Percentiles rank a stretch among this genome's conserved stretches.
Evolutionary conservation across 306 rosid genomes (phyloP).

Genomic region (Prunus armeniaca): DNA sequence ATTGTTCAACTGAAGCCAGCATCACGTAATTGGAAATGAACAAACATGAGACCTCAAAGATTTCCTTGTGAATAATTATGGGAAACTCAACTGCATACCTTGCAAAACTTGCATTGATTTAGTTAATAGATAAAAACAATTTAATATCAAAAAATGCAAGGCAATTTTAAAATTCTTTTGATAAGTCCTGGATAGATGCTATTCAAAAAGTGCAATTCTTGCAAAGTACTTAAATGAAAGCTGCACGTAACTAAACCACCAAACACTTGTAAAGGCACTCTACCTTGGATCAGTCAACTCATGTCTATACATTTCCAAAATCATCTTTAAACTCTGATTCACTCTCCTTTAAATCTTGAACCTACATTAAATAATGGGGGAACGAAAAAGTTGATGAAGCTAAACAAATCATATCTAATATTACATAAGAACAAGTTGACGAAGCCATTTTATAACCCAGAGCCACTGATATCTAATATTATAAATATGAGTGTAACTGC

Average conservation of each 20-base stretch:
- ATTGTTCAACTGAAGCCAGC: not conserved
- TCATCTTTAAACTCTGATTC: constrained; percentile 58
- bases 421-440: not conserved
- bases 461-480: no score
- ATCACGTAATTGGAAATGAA: not conserved
- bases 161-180: not conserved
- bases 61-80: not conserved
- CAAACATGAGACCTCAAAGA: not conserved
- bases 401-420: not conserved
- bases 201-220: not conserved
- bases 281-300: constrained; percentile 91
- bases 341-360: constrained; percentile 55
- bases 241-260: not conserved
- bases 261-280: constrained; percentile 8
- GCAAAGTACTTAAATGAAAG: not conserved
- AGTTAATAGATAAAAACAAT: not conserved
- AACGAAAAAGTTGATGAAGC: not conserved
- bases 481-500: not conserved
- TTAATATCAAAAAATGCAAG: not conserved
- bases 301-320: constrained; percentile 75
- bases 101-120: no score
- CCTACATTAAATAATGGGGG: constrained; percentile 40
- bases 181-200: not conserved
- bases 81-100: not conserved
- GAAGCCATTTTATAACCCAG: not conserved